Evolutionary conservation across 2,329 filamentous ascomycete species (phyloP), one percentile per base, ranked within the genome.

Genomic region (Alternaria gaisen): DNA sequence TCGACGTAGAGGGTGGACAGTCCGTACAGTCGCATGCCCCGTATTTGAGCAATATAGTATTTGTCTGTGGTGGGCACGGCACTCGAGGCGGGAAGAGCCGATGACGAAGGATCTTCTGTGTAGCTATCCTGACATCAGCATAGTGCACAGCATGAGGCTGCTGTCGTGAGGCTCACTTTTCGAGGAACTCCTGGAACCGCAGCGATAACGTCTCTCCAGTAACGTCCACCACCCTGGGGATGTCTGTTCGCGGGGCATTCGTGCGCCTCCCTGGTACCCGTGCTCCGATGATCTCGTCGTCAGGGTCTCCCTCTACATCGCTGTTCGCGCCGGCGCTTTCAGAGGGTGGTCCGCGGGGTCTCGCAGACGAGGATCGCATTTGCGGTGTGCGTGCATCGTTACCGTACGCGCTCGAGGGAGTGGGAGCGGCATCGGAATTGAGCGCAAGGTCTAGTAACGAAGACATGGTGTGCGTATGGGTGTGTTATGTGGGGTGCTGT

Each of bases 1-100:
- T 96, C 92, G 73, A 96, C 87, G 76, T 95, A 96, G 59, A 95
- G 88, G 6, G 92, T 95, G 1, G 92, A 94, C n/a, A 94, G 85
- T 65, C 88, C 84, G 76, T 90, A 91, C 22, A 85, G 85, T 59
- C 87, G 86, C 84, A 96, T 88, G 63, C 89, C 90, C 72, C 91
- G 89, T 69, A 96, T 92, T 80, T 94, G 92, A 51, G 91, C 91
- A 59, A 95, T 85, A 78, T 95, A 96, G 82, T 93, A 94, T 76
- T 91, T 92, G 81, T 93, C 90, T 26, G 90, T 92, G 4, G 88
- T 90, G 46, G 88, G 84, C 28, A 89, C 88, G 26, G 61, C 63
- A 73, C 90, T 92, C 16, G 91, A 90, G 4, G 87, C 83, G 10
- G 90, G 89, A 7, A 84, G 85, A 14, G 87, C 83, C 8, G 86